Evolutionary conservation across 306 rosid genomes (phyloP).

Genomic region (Begonia masoniana): DNA sequence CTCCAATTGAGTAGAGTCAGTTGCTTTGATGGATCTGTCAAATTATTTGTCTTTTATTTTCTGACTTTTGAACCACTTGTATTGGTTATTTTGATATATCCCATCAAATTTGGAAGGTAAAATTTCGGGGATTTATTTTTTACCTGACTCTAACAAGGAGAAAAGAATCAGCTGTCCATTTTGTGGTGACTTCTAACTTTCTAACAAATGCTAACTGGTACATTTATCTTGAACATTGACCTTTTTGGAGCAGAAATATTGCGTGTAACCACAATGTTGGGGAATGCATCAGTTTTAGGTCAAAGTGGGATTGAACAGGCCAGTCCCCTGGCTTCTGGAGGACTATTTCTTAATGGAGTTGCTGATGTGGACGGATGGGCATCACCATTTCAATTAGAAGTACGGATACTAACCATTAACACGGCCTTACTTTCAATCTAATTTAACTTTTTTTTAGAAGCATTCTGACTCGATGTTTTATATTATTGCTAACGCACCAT

Average conservation of each 20-base stretch:
- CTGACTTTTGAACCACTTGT: no score
- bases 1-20: no score
- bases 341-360: constrained; percentile 89
- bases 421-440: constrained; percentile 84
- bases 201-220: constrained; percentile 98
- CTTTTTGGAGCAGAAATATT: constrained; percentile 99
- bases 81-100: no score
- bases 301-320: constrained; percentile 99
- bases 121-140: constrained; percentile 15
- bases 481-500: constrained; percentile 62
- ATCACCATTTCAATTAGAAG: constrained; percentile 98
- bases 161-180: constrained; percentile 64
- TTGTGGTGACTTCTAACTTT: constrained; percentile 93
- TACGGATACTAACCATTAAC: constrained; percentile 99
- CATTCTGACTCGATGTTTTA: constrained; percentile 56
- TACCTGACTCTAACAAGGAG: constrained; percentile 50
- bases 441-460: constrained; percentile 63
- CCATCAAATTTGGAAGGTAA: constrained; percentile 13
- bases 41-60: no score
- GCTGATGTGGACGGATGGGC: constrained; percentile 86
- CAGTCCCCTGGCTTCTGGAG: constrained; percentile 99
- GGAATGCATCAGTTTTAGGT: constrained; percentile 99
- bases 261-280: constrained; percentile 99
- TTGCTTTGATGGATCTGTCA: no score
- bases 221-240: constrained; percentile 99